phyloP scores from a whole-genome alignment of 2,329 filamentous ascomycete species.

The Aureobasidium vineae region DNA sequence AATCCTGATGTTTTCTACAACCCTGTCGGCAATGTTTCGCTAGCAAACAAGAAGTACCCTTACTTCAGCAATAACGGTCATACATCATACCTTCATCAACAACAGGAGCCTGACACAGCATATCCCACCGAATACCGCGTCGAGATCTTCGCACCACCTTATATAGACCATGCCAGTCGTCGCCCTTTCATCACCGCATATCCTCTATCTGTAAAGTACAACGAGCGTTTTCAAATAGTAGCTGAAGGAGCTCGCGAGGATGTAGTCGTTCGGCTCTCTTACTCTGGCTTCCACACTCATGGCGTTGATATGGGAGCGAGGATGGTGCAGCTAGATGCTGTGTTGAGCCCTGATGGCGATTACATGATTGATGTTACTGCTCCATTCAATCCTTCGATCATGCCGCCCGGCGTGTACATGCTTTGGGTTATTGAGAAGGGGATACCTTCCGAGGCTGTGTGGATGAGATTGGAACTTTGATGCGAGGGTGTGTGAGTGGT shows the following conservation, averaged over 20 bases:
- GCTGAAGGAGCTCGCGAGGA: background rate
- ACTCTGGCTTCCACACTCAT: conserved; percentile 61
- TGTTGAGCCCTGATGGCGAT: conserved; percentile 43
- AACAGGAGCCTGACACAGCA: background rate
- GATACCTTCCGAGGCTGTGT: conserved; percentile 53
- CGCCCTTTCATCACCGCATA: conserved; percentile 51
- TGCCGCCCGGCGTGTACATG: conserved; percentile 60
- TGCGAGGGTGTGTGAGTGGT: background rate
- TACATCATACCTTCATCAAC: conserved; percentile 32
- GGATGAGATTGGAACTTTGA: background rate
- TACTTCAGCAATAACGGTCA: conserved; percentile 40
- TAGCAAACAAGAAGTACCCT: conserved; percentile 38
- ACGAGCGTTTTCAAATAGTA: conserved; percentile 47
- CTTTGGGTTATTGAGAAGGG: conserved; percentile 57
- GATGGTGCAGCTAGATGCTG: conserved; percentile 54
- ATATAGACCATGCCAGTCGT: conserved; percentile 52
- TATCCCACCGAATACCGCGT: conserved; percentile 61
- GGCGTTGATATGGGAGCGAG: conserved; percentile 62
- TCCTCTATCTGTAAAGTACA: conserved; percentile 49
- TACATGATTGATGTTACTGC: conserved; percentile 53
- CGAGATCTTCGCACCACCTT: conserved; percentile 60
- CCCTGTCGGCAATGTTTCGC: conserved; percentile 36
- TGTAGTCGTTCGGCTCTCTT: conserved; percentile 52
- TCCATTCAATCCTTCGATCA: conserved; percentile 55
- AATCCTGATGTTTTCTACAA: conserved; percentile 61